These are phyloP conservation scores for Solanum paucissectum DNA, from an alignment of 257 asterid species.

Conservation along the genomic window DNA sequence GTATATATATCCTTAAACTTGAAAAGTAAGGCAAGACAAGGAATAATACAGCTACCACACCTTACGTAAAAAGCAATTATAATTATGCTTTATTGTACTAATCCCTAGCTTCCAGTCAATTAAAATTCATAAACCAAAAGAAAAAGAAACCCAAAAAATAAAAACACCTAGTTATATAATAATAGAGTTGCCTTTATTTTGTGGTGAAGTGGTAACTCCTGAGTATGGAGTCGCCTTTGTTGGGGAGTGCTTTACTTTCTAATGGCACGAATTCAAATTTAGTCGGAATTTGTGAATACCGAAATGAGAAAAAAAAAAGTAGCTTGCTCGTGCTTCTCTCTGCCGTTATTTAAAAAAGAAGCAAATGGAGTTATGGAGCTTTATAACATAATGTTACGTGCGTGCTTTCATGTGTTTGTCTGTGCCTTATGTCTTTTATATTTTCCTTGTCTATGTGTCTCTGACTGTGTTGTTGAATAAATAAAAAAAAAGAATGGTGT, in stretches of 20 bases:
- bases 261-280: no score
- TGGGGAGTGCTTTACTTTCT: background rate
- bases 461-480: background rate
- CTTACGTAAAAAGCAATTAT: background rate
- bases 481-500: background rate
- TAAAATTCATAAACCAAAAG: background rate
- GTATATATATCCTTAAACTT: background rate
- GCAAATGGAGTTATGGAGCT: background rate
- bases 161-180: background rate
- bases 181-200: background rate
- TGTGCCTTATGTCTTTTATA: background rate
- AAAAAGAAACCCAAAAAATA: background rate
- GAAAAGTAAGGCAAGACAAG: background rate
- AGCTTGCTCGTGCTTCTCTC: background rate
- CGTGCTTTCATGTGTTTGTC: background rate
- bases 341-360: background rate
- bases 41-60: background rate
- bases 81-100: background rate
- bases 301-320: background rate
- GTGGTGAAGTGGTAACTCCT: background rate
- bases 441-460: background rate
- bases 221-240: background rate
- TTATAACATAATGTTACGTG: background rate
- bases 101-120: background rate
- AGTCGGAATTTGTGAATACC: background rate